Percentiles rank a stretch among this genome's conserved stretches.
Evolutionary conservation across 2,329 filamentous ascomycete species (phyloP).

Genomic region (Alternaria sp.): DNA sequence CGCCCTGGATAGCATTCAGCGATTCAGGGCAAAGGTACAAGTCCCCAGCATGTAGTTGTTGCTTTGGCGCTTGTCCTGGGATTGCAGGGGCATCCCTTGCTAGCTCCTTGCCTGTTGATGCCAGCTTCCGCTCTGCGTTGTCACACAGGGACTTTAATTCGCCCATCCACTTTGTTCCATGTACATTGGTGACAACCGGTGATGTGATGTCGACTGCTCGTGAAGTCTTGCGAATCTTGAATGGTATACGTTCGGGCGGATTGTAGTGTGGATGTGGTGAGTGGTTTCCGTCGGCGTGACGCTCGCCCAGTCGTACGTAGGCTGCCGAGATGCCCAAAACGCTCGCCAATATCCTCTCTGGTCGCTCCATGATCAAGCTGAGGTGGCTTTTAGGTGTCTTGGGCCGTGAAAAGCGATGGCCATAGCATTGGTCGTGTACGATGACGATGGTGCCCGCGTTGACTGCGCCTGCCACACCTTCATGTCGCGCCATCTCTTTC

Average conservation of each 20-base stretch:
- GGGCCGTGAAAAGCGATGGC: constrained; percentile 87
- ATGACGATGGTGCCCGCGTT: constrained; percentile 76
- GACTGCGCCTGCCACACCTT: constrained; percentile 52
- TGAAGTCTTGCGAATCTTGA: constrained; percentile 82
- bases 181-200: constrained; percentile 84
- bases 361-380: constrained; percentile 87
- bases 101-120: constrained; percentile 79
- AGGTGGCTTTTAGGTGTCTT: constrained; percentile 76
- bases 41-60: constrained; percentile 83
- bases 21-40: constrained; percentile 91
- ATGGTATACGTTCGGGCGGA: constrained; percentile 71
- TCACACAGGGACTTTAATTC: constrained; percentile 88
- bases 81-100: constrained; percentile 58
- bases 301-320: constrained; percentile 87
- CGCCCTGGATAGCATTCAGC: constrained; percentile 85
- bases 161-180: constrained; percentile 92
- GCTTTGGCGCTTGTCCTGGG: constrained; percentile 63
- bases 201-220: constrained; percentile 76
- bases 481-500: constrained; percentile 71
- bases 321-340: constrained; percentile 84
- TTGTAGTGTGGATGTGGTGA: constrained; percentile 71
- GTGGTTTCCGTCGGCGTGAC: constrained; percentile 75
- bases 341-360: constrained; percentile 86
- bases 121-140: constrained; percentile 78
- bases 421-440: constrained; percentile 92